These are phyloP conservation scores for Toxicodendron radicans DNA, from an alignment of 345 rosid genomes.

Conservation along the genomic window DNA sequence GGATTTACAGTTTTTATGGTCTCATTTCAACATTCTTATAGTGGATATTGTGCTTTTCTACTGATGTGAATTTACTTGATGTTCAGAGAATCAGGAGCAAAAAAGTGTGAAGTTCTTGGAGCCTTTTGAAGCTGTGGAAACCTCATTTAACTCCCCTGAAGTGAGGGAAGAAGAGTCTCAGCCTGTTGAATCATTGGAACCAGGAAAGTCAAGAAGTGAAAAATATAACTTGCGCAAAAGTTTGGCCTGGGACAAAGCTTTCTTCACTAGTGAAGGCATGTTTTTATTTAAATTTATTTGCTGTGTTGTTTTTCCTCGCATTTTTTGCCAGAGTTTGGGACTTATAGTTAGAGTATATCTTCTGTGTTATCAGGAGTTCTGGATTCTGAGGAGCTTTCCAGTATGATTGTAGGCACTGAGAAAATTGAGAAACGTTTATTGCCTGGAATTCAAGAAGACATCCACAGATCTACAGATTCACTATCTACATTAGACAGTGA, in stretches of 20 bases:
- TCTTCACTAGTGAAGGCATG: constrained; percentile 89
- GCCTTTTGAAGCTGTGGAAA: constrained; percentile 26
- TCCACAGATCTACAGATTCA: constrained; percentile 69
- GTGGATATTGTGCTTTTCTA: neutral
- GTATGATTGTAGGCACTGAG: constrained; percentile 60
- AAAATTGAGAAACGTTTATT: constrained; percentile 38
- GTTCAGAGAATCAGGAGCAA: constrained; percentile 43
- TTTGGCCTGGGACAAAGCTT: constrained; percentile 95
- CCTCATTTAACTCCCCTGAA: constrained; percentile 27
- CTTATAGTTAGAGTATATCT: neutral
- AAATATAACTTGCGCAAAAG: constrained; percentile 79
- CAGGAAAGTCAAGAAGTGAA: constrained; percentile 34
- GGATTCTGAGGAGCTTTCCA: constrained; percentile 82
- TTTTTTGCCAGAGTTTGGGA: neutral
- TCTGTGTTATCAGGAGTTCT: constrained; percentile 55
- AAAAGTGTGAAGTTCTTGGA: constrained; percentile 35
- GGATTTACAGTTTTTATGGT: neutral
- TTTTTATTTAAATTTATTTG: neutral
- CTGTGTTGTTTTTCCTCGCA: neutral
- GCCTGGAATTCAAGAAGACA: constrained; percentile 71
- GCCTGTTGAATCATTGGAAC: constrained; percentile 42
- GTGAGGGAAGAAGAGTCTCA: constrained; percentile 33
- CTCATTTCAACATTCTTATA: neutral
- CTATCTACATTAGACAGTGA: constrained; percentile 76
- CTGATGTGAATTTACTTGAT: constrained; percentile 13